Base-by-base conservation (phyloP, 495 filamentous ascomycete genomes). In the Thermothielavioides terrestris region DNA sequence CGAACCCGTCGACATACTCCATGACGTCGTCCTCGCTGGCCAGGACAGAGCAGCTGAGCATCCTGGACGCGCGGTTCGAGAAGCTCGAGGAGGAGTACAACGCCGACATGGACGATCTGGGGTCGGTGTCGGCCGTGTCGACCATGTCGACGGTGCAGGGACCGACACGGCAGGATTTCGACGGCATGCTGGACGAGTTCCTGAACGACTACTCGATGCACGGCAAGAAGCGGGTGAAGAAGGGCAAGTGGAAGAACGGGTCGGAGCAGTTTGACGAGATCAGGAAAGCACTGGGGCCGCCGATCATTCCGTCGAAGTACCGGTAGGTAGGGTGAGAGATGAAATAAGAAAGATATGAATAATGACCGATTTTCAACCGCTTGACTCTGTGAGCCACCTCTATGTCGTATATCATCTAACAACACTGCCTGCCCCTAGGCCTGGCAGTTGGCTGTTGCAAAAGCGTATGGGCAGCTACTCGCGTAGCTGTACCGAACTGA, bases 121-220 rank as follows among this genome's bases (percentile, higher is more conserved):
- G 32, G 15, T 66, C 63, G 12, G 63, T 69, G 50, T 78, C 69
- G 32, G 68, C 62, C 28, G 63, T 70, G 20, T 77, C 75, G 8
- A 65, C 68, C 11, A 63, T 56, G 21, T 78, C 75, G 6, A 79
- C 69, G 55, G 74, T 79, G 3, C 71, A 65, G 49, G 81, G 81
- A 6, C 73, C 74, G 42, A 72, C 79, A 25, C 73, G 80, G 32
- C 70, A 76, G 31, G 86, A 94, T 61, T 94, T 99, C 68, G 82
- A 95, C 62, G 76, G 71, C 31, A 83, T 96, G 61, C 81, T 97
- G 75, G 92, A 97, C 66, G 90, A 96, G 58, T 99, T 99, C 74
- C 66, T 96, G 11, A 82, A 80, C 9, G 77, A 75, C 5, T 87
- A 91, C 54, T 79, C 83, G 14, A 80, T 82, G 63, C 77, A 78